These are phyloP conservation scores for Auriculariales sp. DNA, from an alignment of 768 basidiomycete species.

Conservation along the genomic window DNA sequence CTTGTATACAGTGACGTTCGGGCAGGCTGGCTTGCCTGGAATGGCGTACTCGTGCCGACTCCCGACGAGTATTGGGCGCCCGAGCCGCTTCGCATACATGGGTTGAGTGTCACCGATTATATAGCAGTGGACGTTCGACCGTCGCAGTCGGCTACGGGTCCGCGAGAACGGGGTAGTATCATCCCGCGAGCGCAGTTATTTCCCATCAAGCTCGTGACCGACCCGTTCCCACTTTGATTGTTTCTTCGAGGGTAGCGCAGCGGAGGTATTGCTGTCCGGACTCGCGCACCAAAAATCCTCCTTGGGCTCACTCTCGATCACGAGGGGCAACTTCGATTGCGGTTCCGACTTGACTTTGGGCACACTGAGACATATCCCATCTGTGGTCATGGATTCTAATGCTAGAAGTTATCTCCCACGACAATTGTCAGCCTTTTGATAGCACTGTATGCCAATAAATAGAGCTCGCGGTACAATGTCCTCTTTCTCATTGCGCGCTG, in stretches of 20 bases:
- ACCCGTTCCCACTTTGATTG: not conserved
- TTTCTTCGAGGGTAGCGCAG: not conserved
- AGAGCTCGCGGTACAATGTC: too few species aligned
- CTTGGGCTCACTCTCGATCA: not conserved
- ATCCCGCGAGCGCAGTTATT: too few species aligned
- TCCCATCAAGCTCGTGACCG: not conserved
- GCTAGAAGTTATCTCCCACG: too few species aligned
- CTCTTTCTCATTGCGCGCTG: too few species aligned
- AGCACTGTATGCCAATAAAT: too few species aligned
- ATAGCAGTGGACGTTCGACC: not conserved
- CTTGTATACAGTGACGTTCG: not conserved
- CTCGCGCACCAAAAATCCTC: not conserved
- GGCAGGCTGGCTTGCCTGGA: not conserved
- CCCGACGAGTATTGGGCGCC: not conserved
- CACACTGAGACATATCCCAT: too few species aligned
- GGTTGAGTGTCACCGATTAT: not conserved
- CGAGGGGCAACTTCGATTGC: too few species aligned
- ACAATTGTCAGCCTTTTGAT: too few species aligned
- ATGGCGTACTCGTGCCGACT: not conserved
- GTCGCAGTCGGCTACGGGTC: too few species aligned
- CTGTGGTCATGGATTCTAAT: too few species aligned
- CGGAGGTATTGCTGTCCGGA: not conserved
- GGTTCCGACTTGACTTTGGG: too few species aligned
- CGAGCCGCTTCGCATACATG: not conserved
- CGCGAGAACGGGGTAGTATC: too few species aligned